Conservation (phyloP, 2,329 filamentous ascomycete species). For the Pseudogymnoascus sp. region DNA sequence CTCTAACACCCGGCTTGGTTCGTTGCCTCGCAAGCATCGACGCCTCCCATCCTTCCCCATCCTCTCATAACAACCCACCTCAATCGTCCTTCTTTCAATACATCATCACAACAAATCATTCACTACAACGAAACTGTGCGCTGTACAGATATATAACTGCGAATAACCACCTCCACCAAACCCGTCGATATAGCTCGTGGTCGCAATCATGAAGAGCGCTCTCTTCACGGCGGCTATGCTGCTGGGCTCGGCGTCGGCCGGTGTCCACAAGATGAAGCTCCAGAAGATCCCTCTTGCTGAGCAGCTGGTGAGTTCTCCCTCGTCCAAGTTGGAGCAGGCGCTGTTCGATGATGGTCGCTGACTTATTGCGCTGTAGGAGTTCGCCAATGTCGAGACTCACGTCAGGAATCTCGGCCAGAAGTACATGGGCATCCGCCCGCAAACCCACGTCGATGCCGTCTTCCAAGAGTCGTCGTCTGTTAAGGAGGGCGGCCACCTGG, state of each 20-base stretch:
- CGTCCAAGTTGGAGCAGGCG: constrained; percentile 6
- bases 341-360: constrained; percentile 19
- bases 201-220: constrained; percentile 69
- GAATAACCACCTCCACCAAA: background rate
- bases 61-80: background rate
- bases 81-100: background rate
- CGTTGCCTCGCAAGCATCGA: constrained; percentile 2
- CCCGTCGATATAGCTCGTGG: background rate
- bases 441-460: constrained; percentile 63
- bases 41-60: background rate
- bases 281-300: constrained; percentile 91
- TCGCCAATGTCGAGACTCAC: constrained; percentile 72
- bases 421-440: constrained; percentile 78
- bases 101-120: background rate
- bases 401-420: constrained; percentile 83
- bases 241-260: constrained; percentile 75
- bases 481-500: constrained; percentile 62
- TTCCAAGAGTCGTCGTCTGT: constrained; percentile 64
- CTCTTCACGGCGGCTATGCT: constrained; percentile 71
- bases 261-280: constrained; percentile 92
- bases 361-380: constrained; percentile 44
- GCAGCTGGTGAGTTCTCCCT: constrained; percentile 67
- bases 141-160: background rate
- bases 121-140: background rate
- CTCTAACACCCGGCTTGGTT: constrained; percentile 1